phyloP scores from a whole-genome alignment of 208 protist genomes.

The Crithidia expoeki region DNA sequence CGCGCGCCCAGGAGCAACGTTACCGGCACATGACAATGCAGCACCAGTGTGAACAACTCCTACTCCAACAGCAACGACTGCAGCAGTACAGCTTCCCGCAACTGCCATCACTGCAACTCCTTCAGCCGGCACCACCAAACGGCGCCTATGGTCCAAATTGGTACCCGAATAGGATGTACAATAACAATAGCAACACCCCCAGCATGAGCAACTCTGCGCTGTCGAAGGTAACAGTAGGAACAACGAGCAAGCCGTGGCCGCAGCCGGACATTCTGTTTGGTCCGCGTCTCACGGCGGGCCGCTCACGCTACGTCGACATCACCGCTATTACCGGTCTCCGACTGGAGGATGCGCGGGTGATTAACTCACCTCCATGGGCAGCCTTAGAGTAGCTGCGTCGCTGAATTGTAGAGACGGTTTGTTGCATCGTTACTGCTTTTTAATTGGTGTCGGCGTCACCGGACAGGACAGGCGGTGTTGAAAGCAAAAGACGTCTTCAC shows the following conservation, averaged over 20 bases:
- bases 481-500: too few relatives aligned
- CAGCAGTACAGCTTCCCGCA: neutral
- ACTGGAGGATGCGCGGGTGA: constrained; percentile 9
- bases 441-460: too few relatives aligned
- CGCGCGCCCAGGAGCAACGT: neutral
- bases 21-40: constrained; percentile 9
- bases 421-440: too few relatives aligned
- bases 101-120: too few relatives aligned
- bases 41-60: neutral
- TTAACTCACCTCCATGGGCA: constrained; percentile 20
- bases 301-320: neutral
- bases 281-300: neutral
- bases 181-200: neutral
- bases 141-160: too few relatives aligned
- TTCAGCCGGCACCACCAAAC: too few relatives aligned
- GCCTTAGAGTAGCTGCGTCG: neutral
- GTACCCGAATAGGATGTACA: too few relatives aligned
- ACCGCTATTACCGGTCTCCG: constrained; percentile 6
- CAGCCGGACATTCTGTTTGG: constrained; percentile 23
- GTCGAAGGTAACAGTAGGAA: neutral
- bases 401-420: too few relatives aligned
- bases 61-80: constrained; percentile 1
- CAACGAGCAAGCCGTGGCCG: constrained; percentile 1
- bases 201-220: neutral
- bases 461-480: too few relatives aligned